Evolutionary conservation across 2,329 filamentous ascomycete genomes (phyloP).

Genomic region (Dothideomycetidae sp.): DNA sequence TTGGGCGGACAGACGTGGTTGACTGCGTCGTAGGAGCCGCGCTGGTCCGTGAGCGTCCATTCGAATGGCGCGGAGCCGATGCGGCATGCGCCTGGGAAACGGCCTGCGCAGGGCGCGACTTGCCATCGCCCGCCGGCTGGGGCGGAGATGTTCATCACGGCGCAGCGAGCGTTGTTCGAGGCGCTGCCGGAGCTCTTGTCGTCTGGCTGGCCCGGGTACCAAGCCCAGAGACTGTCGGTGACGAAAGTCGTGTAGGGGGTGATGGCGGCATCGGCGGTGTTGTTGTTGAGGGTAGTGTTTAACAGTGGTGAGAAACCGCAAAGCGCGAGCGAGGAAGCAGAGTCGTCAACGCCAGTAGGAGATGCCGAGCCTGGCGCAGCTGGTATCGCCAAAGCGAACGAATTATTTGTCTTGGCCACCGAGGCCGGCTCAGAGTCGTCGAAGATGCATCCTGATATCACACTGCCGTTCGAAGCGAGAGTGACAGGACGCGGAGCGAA

Average conservation of each 20-base stretch:
- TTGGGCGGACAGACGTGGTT: conserved; percentile 33
- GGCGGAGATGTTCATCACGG: conserved; percentile 35
- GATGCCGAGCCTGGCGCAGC: conserved; percentile 12
- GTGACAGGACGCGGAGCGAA: conserved; percentile 24
- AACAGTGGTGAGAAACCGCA: conserved; percentile 49
- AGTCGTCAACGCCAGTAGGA: conserved; percentile 12
- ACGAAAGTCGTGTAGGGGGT: conserved; percentile 38
- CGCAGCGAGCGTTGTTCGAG: conserved; percentile 34
- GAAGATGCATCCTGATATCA: conserved; percentile 43
- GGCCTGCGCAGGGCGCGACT: conserved; percentile 39
- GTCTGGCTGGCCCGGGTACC: conserved; percentile 41
- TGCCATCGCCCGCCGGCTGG: conserved; percentile 39
- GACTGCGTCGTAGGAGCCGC: conserved; percentile 27
- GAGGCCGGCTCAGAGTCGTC: conserved; percentile 28
- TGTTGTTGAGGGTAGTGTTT: conserved; percentile 39
- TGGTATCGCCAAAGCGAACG: conserved; percentile 37
- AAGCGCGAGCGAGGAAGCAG: conserved; percentile 30
- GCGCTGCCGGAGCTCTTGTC: conserved; percentile 27
- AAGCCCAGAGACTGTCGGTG: conserved; percentile 43
- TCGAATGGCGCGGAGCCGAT: conserved; percentile 38
- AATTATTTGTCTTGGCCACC: conserved; percentile 30
- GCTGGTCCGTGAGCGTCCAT: conserved; percentile 38
- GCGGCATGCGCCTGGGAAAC: conserved; percentile 43
- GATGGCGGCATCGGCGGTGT: conserved; percentile 35
- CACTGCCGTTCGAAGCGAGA: conserved; percentile 24